A percentile compares a stretch with the other conserved stretches of the same genome.
Evolutionary conservation across 768 basidiomycete genomes (phyloP).

Genomic region (Lanmaoa pseudosensibilis): DNA sequence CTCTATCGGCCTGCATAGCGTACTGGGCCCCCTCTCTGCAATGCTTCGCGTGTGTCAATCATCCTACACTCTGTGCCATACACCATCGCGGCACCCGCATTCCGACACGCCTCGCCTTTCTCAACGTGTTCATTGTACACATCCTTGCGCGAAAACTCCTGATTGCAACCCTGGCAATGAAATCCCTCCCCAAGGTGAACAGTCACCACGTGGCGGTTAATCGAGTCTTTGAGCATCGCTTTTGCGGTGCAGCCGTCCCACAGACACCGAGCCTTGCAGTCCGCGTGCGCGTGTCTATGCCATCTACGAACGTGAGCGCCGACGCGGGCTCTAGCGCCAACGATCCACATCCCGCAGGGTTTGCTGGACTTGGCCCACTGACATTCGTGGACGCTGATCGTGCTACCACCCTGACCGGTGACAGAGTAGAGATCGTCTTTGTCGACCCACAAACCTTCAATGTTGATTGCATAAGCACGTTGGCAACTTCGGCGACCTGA

Average conservation of each 20-base stretch:
- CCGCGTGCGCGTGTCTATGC: background rate
- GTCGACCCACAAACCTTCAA: background rate
- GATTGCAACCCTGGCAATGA: background rate
- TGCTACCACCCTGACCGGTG: too few species aligned
- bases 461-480: background rate
- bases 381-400: conserved; percentile 2
- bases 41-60: too few species aligned
- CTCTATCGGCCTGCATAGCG: too few species aligned
- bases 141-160: conserved; percentile 1
- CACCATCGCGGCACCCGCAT: background rate
- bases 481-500: background rate
- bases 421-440: background rate
- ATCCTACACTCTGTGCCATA: background rate
- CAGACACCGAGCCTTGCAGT: background rate
- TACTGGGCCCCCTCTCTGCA: too few species aligned
- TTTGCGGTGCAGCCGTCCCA: background rate
- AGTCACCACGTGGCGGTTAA: conserved; percentile 1
- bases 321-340: background rate
- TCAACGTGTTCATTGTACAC: background rate
- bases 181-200: conserved; percentile 2
- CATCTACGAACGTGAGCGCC: conserved; percentile 1
- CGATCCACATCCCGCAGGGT: conserved; percentile 6
- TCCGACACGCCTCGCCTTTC: background rate
- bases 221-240: background rate
- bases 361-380: background rate